A percentile compares a stretch with the other conserved stretches of the same genome.
Evolutionary conservation across 1,284 basidiomycete genomes (phyloP).

Genomic region (Irpex sp.): DNA sequence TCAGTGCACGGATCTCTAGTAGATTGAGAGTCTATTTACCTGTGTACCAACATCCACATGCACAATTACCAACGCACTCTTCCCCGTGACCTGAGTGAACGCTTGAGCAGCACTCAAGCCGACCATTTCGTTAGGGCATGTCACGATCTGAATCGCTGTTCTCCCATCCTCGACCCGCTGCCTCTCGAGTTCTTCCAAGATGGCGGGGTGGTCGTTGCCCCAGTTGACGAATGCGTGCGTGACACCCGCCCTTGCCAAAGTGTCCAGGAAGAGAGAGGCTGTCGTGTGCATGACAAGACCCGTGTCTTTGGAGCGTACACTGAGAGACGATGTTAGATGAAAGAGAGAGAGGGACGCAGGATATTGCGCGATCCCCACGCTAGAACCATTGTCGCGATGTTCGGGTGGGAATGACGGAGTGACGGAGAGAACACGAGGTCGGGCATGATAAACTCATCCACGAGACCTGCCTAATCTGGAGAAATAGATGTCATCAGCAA

Average conservation of each 20-base stretch:
- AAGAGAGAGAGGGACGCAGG: neutral
- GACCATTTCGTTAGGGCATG: slow-evolving; percentile 73
- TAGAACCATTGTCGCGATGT: neutral
- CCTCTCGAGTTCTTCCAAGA: slow-evolving; percentile 61
- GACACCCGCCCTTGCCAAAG: slow-evolving; percentile 54
- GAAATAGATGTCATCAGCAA: neutral
- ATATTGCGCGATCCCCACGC: neutral
- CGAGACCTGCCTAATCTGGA: neutral
- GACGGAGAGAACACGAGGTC: neutral
- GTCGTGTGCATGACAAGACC: slow-evolving; percentile 41
- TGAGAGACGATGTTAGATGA: neutral
- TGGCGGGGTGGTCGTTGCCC: slow-evolving; percentile 67
- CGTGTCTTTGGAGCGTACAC: no score
- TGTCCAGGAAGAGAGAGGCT: slow-evolving; percentile 52
- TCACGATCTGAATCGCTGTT: slow-evolving; percentile 46
- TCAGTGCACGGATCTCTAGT: no score
- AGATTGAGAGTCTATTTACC: slow-evolving; percentile 27
- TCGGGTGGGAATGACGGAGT: neutral
- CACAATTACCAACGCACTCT: slow-evolving; percentile 64
- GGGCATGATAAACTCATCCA: neutral
- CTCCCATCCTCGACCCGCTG: slow-evolving; percentile 38
- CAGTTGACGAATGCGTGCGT: slow-evolving; percentile 72
- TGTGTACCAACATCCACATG: slow-evolving; percentile 73
- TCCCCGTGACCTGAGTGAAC: slow-evolving; percentile 59
- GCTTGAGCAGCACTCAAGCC: slow-evolving; percentile 67